Conservation (phyloP, 805 yeast species). For the Zygoascus tannicola region DNA sequence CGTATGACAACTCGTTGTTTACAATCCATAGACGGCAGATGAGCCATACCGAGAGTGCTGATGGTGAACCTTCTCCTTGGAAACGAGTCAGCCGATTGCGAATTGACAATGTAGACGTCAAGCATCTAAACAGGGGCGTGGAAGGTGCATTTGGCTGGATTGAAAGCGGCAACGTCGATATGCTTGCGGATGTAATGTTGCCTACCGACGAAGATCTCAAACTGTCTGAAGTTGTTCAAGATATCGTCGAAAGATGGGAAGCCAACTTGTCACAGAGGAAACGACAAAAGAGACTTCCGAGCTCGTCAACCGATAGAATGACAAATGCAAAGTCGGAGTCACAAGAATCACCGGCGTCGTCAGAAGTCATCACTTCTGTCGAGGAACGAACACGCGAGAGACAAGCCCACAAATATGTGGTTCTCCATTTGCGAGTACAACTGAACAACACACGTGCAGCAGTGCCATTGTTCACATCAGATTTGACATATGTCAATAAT, state of each 20-base stretch:
- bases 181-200: slow-evolving; percentile 82
- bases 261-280: slow-evolving; percentile 17
- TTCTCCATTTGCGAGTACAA: slow-evolving; percentile 69
- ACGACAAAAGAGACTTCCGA: not conserved
- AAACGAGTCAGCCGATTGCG: slow-evolving; percentile 65
- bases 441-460: slow-evolving; percentile 81
- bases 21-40: slow-evolving; percentile 77
- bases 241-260: slow-evolving; percentile 35
- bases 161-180: slow-evolving; percentile 80
- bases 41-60: slow-evolving; percentile 24
- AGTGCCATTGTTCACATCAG: slow-evolving; percentile 81
- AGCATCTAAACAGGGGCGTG: slow-evolving; percentile 82
- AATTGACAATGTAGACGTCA: slow-evolving; percentile 75
- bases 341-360: slow-evolving; percentile 5
- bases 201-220: slow-evolving; percentile 54
- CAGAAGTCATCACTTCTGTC: slow-evolving; percentile 23
- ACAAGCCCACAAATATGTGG: slow-evolving; percentile 45
- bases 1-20: slow-evolving; percentile 87
- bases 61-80: slow-evolving; percentile 32
- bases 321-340: slow-evolving; percentile 2
- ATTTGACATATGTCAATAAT: slow-evolving; percentile 81
- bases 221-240: slow-evolving; percentile 28
- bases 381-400: slow-evolving; percentile 22
- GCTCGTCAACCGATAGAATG: not conserved
- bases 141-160: slow-evolving; percentile 97